These are phyloP conservation scores for Tylopilus orsonianus DNA, from an alignment of 1,284 basidiomycete genomes.

Conservation along the genomic window DNA sequence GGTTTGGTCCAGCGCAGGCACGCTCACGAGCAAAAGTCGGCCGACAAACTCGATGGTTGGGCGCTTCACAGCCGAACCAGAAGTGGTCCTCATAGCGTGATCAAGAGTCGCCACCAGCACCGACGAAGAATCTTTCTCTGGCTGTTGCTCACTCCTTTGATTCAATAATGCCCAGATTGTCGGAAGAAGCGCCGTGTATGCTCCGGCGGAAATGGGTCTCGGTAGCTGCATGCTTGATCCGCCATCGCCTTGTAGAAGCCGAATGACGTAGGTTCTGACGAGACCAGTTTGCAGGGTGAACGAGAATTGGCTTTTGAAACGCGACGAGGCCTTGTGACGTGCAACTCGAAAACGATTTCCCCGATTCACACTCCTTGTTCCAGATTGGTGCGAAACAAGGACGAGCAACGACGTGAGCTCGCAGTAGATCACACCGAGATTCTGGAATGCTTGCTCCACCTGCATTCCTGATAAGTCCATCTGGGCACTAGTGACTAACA, in stretches of 20 bases:
- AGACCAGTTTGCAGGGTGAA: constrained; percentile 46
- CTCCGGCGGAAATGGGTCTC: constrained; percentile 53
- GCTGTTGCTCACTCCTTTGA: constrained; percentile 30
- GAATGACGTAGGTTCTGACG: constrained; percentile 70
- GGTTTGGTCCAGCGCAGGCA: background rate
- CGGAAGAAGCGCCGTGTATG: constrained; percentile 74
- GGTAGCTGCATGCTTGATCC: constrained; percentile 40
- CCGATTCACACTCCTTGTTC: constrained; percentile 7
- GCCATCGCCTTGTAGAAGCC: constrained; percentile 60
- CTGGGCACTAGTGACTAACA: background rate
- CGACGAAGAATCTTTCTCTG: constrained; percentile 25
- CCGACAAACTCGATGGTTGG: constrained; percentile 72
- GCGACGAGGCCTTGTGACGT: constrained; percentile 4
- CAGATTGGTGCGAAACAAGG: constrained; percentile 39
- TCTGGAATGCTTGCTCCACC: constrained; percentile 63
- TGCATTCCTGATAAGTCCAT: constrained; percentile 27
- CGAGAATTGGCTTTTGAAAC: constrained; percentile 16
- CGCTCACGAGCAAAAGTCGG: constrained; percentile 62
- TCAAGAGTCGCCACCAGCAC: constrained; percentile 54
- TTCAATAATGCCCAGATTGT: constrained; percentile 83
- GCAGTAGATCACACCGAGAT: constrained; percentile 74
- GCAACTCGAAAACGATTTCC: constrained; percentile 10
- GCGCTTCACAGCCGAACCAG: constrained; percentile 62
- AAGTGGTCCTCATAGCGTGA: constrained; percentile 56
- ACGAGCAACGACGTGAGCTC: constrained; percentile 68